A percentile compares a stretch with the other conserved stretches of the same genome.
phyloP scores from a whole-genome alignment of 2,329 filamentous ascomycete species.

The Fusarium buxicola region DNA sequence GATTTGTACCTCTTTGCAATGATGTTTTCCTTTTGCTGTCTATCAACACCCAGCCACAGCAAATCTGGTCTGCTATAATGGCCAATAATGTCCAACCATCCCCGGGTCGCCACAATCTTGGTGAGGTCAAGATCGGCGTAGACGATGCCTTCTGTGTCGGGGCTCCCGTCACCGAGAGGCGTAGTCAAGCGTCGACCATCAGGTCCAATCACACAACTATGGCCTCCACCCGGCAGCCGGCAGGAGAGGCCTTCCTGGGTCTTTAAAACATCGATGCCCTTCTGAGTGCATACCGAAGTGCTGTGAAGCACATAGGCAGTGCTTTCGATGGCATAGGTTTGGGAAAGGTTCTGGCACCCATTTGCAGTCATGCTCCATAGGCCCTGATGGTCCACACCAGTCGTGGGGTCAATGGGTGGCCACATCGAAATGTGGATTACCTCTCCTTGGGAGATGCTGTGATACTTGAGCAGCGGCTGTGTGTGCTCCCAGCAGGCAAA shows the following conservation, averaged over 20 bases:
- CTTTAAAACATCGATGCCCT: slow-evolving; percentile 56
- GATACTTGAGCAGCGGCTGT: slow-evolving; percentile 62
- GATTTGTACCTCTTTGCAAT: slow-evolving; percentile 23
- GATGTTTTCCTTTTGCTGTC: slow-evolving; percentile 29
- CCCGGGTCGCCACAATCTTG: slow-evolving; percentile 53
- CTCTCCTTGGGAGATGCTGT: slow-evolving; percentile 57
- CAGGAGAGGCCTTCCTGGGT: slow-evolving; percentile 52
- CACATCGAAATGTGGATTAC: slow-evolving; percentile 62
- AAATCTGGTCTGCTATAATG: slow-evolving; percentile 55
- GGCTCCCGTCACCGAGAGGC: slow-evolving; percentile 24
- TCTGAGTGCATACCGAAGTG: slow-evolving; percentile 51
- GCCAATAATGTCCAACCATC: slow-evolving; percentile 53
- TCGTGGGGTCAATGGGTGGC: slow-evolving; percentile 50
- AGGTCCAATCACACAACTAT: slow-evolving; percentile 40
- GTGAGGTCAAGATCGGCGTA: slow-evolving; percentile 62
- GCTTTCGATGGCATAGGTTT: slow-evolving; percentile 68
- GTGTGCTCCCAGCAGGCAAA: slow-evolving; percentile 64
- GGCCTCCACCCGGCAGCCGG: slow-evolving; percentile 37
- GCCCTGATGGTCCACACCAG: slow-evolving; percentile 37
- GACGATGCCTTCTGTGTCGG: slow-evolving; percentile 57
- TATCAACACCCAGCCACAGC: slow-evolving; percentile 51
- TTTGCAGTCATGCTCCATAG: slow-evolving; percentile 49
- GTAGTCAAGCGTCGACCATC: slow-evolving; percentile 38
- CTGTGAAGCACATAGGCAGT: slow-evolving; percentile 62
- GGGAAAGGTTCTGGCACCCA: slow-evolving; percentile 58